Conservation (phyloP, 495 filamentous ascomycete species). For the Penicillium paradoxum region DNA sequence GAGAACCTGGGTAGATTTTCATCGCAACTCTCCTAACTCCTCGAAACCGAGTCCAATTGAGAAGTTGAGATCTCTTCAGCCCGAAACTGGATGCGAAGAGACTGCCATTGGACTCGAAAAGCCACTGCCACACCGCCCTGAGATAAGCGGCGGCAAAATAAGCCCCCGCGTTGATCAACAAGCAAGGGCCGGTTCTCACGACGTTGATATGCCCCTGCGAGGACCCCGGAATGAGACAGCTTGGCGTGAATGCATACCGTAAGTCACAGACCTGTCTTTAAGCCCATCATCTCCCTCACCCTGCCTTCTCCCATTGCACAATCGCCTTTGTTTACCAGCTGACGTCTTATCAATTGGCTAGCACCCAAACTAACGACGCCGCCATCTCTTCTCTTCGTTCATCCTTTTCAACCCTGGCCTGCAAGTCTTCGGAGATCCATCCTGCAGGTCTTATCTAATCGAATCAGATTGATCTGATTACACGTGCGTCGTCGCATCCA, state of each 20-base stretch:
- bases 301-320: neutral
- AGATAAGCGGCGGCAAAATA: constrained; percentile 31
- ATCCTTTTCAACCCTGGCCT: neutral
- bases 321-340: neutral
- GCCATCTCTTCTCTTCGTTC: neutral
- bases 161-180: constrained; percentile 33
- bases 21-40: neutral
- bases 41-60: neutral
- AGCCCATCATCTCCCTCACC: neutral
- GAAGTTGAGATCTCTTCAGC: neutral
- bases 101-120: constrained; percentile 1
- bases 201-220: neutral
- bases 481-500: neutral
- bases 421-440: neutral
- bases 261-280: neutral
- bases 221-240: neutral
- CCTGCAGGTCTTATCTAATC: neutral
- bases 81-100: neutral
- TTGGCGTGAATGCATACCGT: neutral
- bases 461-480: neutral
- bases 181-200: constrained; percentile 26
- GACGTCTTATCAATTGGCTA: neutral
- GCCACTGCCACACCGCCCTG: constrained; percentile 5
- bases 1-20: neutral
- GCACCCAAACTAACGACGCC: neutral